Evolutionary conservation across 2,329 filamentous ascomycete genomes (phyloP).

Genomic region (Basipetospora chlamydospora): DNA sequence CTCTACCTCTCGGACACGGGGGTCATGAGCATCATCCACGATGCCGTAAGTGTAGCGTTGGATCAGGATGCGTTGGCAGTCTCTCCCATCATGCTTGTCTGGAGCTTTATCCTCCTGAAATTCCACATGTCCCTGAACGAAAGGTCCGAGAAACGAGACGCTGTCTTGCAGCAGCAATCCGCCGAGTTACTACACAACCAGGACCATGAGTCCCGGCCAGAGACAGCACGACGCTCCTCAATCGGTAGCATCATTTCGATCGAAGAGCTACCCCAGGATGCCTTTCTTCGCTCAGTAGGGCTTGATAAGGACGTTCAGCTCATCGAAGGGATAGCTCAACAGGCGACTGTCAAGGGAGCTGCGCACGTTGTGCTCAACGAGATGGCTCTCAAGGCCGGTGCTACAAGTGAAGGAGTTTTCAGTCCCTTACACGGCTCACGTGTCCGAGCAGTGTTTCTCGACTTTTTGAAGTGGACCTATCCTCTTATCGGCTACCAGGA

Average conservation of each 20-base stretch:
- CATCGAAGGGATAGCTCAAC: conserved; percentile 33
- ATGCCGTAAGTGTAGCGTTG: conserved; percentile 49
- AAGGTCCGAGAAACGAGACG: conserved; percentile 45
- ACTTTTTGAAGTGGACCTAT: conserved; percentile 54
- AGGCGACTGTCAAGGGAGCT: conserved; percentile 32
- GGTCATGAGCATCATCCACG: conserved; percentile 59
- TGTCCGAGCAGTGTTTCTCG: conserved; percentile 50
- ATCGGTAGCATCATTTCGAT: conserved; percentile 48
- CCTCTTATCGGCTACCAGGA: conserved; percentile 57
- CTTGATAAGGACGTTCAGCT: conserved; percentile 36
- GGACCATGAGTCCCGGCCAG: conserved; percentile 20
- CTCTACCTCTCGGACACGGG: conserved; percentile 54
- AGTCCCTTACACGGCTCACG: conserved; percentile 43
- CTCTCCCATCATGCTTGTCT: conserved; percentile 63
- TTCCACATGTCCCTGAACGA: conserved; percentile 50
- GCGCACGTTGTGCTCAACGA: conserved; percentile 39
- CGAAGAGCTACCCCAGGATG: conserved; percentile 43
- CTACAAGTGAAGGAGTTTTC: conserved; percentile 30
- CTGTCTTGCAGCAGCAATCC: conserved; percentile 42
- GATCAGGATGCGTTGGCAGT: conserved; percentile 44
- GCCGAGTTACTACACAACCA: conserved; percentile 43
- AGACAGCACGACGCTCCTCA: conserved; percentile 37
- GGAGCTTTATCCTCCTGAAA: conserved; percentile 61
- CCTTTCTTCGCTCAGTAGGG: conserved; percentile 36
- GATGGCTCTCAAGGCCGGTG: conserved; percentile 33